Evolutionary conservation across 1,284 basidiomycete genomes (phyloP).

Genomic region (Crucibulum parvulum): DNA sequence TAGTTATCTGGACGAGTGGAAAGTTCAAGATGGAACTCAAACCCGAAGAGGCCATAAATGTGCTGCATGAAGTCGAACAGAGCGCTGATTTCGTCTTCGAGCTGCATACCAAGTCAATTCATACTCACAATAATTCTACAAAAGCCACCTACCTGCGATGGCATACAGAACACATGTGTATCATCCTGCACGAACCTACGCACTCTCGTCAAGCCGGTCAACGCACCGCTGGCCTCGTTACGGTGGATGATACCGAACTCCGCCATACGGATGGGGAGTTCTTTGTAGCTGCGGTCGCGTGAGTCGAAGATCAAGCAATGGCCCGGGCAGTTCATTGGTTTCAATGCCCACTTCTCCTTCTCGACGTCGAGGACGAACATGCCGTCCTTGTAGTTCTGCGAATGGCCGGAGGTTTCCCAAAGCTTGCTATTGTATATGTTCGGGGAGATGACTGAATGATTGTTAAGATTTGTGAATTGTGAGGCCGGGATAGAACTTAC

Average conservation of each 20-base stretch:
- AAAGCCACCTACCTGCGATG: conserved; percentile 68
- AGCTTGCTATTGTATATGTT: conserved; percentile 98
- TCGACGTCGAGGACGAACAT: conserved; percentile 97
- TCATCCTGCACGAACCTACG: conserved; percentile 98
- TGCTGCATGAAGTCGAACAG: conserved; percentile 96
- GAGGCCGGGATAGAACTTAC: conserved; percentile 37
- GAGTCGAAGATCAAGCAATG: conserved; percentile 98
- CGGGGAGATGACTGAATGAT: conserved; percentile 85
- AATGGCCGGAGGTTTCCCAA: conserved; percentile 99
- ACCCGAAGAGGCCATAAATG: conserved; percentile 96
- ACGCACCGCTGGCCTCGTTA: conserved; percentile 95
- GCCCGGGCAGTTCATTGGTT: conserved; percentile 99
- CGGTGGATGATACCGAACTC: conserved; percentile 99
- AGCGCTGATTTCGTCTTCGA: conserved; percentile 86
- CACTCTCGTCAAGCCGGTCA: conserved; percentile 94
- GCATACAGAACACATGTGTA: conserved; percentile 97
- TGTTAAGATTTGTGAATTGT: background rate
- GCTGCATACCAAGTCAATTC: conserved; percentile 48
- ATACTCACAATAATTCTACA: conserved; percentile 9
- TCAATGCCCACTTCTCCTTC: conserved; percentile 94
- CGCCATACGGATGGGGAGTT: conserved; percentile 96
- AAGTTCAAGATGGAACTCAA: conserved; percentile 95
- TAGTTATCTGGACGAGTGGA: conserved; percentile 97
- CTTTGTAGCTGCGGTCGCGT: conserved; percentile 93
- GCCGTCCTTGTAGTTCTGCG: conserved; percentile 97